Conservation (phyloP, 768 basidiomycete species). For the Termitomyces sp. region DNA sequence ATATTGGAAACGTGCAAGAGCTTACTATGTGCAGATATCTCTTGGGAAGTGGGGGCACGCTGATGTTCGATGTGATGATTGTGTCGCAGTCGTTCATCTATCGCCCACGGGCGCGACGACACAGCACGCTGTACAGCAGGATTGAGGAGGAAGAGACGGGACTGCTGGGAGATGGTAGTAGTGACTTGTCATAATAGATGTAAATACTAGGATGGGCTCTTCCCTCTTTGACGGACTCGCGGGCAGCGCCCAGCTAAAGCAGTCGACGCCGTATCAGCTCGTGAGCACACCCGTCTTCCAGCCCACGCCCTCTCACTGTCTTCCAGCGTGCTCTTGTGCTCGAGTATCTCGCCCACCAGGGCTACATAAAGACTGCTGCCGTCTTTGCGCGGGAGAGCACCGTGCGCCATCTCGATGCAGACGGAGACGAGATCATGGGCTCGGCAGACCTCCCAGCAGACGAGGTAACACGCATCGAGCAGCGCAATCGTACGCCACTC, state of each 20-base stretch:
- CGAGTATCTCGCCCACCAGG: slow-evolving; percentile 73
- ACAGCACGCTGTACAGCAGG: slow-evolving; percentile 22
- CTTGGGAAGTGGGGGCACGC: slow-evolving; percentile 88
- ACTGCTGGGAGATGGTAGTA: slow-evolving; percentile 25
- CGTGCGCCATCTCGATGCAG: slow-evolving; percentile 59
- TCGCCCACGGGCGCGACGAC: slow-evolving; percentile 43
- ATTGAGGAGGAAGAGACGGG: slow-evolving; percentile 48
- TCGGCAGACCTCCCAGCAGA: slow-evolving; percentile 30
- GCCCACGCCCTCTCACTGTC: neutral
- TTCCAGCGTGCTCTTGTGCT: slow-evolving; percentile 64
- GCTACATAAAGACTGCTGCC: slow-evolving; percentile 67
- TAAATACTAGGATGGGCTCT: neutral
- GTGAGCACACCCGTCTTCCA: slow-evolving; percentile 24
- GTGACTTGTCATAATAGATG: slow-evolving; percentile 5
- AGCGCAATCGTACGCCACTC: slow-evolving; percentile 39
- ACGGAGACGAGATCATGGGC: slow-evolving; percentile 60
- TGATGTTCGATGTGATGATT: slow-evolving; percentile 91
- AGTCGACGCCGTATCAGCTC: slow-evolving; percentile 40
- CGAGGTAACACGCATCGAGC: slow-evolving; percentile 41
- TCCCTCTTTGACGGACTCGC: slow-evolving; percentile 3
- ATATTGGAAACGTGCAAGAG: neutral
- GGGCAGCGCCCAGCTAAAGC: slow-evolving; percentile 17
- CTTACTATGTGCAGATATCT: slow-evolving; percentile 55
- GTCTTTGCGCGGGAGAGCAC: slow-evolving; percentile 65
- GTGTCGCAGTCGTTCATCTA: slow-evolving; percentile 84